Percentiles rank a stretch among this genome's conserved stretches.
phyloP scores from a whole-genome alignment of 2,329 filamentous ascomycete species.

The Trichothecium roseum region DNA sequence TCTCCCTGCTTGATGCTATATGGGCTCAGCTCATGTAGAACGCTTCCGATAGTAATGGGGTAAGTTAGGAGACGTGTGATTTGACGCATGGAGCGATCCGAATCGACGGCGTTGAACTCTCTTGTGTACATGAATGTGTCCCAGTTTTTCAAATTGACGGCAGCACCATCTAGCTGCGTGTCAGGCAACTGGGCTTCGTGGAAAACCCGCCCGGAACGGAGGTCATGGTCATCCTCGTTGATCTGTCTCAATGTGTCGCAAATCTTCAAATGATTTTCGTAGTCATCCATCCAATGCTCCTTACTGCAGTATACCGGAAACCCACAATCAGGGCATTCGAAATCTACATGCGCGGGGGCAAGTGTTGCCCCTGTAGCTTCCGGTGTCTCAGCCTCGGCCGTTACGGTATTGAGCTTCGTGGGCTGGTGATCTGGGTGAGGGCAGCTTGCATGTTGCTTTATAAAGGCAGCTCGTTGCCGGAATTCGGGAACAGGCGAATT shows the following conservation, averaged over 20 bases:
- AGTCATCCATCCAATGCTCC: conserved; percentile 92
- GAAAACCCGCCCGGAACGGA: conserved; percentile 83
- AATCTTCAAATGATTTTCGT: conserved; percentile 82
- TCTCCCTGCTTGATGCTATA: conserved; percentile 70
- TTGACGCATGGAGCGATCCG: conserved; percentile 83
- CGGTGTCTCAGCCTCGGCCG: conserved; percentile 54
- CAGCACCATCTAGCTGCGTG: conserved; percentile 79
- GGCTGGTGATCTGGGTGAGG: conserved; percentile 80
- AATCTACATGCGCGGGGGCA: conserved; percentile 73
- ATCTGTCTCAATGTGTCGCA: conserved; percentile 87
- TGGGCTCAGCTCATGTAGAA: conserved; percentile 88
- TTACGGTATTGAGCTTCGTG: conserved; percentile 56
- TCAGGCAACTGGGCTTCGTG: conserved; percentile 89
- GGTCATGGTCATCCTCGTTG: conserved; percentile 96
- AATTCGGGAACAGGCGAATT: conserved; percentile 84
- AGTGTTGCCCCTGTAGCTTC: conserved; percentile 22
- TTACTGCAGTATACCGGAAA: conserved; percentile 90
- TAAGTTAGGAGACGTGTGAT: conserved; percentile 90
- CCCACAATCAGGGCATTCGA: conserved; percentile 94
- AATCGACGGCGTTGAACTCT: conserved; percentile 83
- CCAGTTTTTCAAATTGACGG: conserved; percentile 98
- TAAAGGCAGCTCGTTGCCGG: conserved; percentile 76
- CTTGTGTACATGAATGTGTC: conserved; percentile 92
- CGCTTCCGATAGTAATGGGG: conserved; percentile 80
- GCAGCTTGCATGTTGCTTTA: conserved; percentile 87